Evolutionary conservation across 805 yeast genomes (phyloP).

Genomic region (Lipomyces japonicus): DNA sequence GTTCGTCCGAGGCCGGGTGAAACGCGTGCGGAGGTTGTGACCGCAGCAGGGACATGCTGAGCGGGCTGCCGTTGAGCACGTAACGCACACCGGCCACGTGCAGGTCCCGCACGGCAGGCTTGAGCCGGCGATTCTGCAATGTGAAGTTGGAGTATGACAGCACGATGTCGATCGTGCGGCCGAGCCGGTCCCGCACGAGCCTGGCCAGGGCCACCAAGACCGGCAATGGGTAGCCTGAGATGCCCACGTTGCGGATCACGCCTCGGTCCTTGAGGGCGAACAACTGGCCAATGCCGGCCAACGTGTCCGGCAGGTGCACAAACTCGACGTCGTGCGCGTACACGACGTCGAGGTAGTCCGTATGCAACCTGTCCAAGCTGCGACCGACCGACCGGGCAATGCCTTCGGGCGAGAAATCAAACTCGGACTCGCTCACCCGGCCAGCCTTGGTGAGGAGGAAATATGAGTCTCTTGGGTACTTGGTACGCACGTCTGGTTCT

Average conservation of each 20-base stretch:
- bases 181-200: constrained; percentile 38
- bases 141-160: constrained; percentile 79
- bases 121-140: constrained; percentile 63
- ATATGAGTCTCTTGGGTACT: constrained; percentile 56
- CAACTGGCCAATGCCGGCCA: constrained; percentile 62
- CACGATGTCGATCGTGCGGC: constrained; percentile 68
- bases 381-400: constrained; percentile 62
- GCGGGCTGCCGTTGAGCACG: constrained; percentile 77
- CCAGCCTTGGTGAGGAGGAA: constrained; percentile 85
- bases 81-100: constrained; percentile 54
- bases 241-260: constrained; percentile 59
- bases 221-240: constrained; percentile 83
- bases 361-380: constrained; percentile 61
- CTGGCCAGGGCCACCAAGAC: constrained; percentile 55
- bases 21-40: constrained; percentile 63
- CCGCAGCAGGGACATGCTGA: constrained; percentile 82
- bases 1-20: constrained; percentile 70
- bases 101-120: constrained; percentile 49
- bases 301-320: constrained; percentile 50
- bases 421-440: constrained; percentile 59
- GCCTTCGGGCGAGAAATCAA: constrained; percentile 65
- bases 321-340: constrained; percentile 90
- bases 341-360: constrained; percentile 72
- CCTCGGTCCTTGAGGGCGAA: constrained; percentile 61
- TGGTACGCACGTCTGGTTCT: constrained; percentile 35